These are phyloP conservation scores for Colletotrichum sp. DNA, from an alignment of 2,329 filamentous ascomycete genomes.

Conservation along the genomic window DNA sequence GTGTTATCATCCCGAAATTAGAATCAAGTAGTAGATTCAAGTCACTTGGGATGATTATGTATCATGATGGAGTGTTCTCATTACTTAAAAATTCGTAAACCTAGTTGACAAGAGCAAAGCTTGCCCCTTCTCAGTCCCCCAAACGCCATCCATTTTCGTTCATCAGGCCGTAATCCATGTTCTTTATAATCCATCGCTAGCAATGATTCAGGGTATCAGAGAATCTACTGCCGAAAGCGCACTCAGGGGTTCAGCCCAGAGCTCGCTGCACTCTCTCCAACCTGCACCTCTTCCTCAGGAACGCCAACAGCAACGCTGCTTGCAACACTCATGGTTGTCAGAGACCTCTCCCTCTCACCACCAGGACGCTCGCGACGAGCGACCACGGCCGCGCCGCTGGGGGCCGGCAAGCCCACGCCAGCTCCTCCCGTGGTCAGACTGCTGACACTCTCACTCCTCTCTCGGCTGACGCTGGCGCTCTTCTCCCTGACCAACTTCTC, in stretches of 20 bases:
- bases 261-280: conserved; percentile 67
- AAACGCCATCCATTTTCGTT: conserved; percentile 6
- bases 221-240: neutral
- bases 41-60: too few relatives aligned
- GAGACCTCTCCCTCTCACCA: conserved; percentile 47
- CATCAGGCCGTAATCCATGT: conserved; percentile 1
- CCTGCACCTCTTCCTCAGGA: conserved; percentile 63
- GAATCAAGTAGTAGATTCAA: too few relatives aligned
- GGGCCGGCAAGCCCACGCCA: conserved; percentile 25
- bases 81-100: neutral
- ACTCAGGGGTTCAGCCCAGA: conserved; percentile 32
- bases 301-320: conserved; percentile 58
- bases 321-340: conserved; percentile 45
- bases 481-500: conserved; percentile 60
- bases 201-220: neutral
- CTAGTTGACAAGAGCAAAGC: neutral
- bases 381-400: conserved; percentile 45
- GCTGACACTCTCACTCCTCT: conserved; percentile 58
- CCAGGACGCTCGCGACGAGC: conserved; percentile 44
- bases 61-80: neutral
- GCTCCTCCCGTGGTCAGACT: conserved; percentile 48
- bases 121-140: neutral
- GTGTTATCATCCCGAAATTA: too few relatives aligned
- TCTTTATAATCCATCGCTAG: neutral
- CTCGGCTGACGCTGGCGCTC: conserved; percentile 49